phyloP scores from a whole-genome alignment of 176 grass and related monocot species.

The Phoenix dactylifera region DNA sequence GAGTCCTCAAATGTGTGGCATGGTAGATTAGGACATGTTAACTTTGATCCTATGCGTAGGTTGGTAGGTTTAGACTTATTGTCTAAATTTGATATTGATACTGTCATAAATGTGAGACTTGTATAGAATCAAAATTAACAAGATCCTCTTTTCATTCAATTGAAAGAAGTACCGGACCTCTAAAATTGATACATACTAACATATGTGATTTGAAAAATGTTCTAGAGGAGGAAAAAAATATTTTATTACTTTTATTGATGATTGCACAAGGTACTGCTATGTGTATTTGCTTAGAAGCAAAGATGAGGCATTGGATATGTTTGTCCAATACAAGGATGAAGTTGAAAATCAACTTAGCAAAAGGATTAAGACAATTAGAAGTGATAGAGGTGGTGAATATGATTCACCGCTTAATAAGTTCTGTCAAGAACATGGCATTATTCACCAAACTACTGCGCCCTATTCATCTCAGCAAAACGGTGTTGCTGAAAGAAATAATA shows the following conservation, averaged over 20 bases:
- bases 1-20: neutral
- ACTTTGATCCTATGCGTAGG: neutral
- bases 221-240: neutral
- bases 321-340: too few relatives aligned
- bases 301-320: too few relatives aligned
- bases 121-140: neutral
- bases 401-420: too few relatives aligned
- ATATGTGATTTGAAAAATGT: neutral
- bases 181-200: neutral
- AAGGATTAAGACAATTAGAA: too few relatives aligned
- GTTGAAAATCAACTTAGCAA: too few relatives aligned
- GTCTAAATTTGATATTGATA: neutral
- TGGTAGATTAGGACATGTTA: constrained; percentile 1
- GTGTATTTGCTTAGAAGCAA: too few relatives aligned
- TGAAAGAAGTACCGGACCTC: neutral
- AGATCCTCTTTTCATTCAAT: too few relatives aligned
- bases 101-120: neutral
- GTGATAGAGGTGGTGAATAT: too few relatives aligned
- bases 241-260: neutral
- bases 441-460: too few relatives aligned
- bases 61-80: neutral
- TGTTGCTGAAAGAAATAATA: neutral
- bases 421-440: too few relatives aligned
- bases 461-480: neutral
- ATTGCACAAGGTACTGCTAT: neutral